Evolutionary conservation across 345 rosid species (phyloP), one percentile per base, ranked within the genome.

Genomic region (Hevea brasiliensis): DNA sequence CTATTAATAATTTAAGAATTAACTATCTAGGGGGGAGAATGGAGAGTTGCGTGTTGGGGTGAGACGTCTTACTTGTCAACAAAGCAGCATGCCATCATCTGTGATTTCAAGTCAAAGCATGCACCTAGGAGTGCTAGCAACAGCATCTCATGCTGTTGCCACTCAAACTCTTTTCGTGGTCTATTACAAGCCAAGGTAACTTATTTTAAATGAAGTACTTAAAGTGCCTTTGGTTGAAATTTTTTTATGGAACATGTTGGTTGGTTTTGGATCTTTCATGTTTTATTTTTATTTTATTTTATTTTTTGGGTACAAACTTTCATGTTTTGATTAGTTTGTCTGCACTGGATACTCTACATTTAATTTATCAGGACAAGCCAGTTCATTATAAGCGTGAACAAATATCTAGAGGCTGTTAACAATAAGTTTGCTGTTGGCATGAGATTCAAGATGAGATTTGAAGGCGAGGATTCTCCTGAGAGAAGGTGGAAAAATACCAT

Each of bases 91-190:
- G 96, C 92, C 98, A 15, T 82, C 97, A 40, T 91, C 98, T 7
- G 94, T 95, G 76, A 92, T 95, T 76, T 95, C 99, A 45, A 87
- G 98, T 70, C 98, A 89, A 77, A 92, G 90, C 85, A 92, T 95
- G 98, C 98, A 91, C 77, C 82, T 95, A 0, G 99, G 98, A 42
- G 99, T 95, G 76, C 92, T 95, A 77, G 98, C 98, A 62, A 92
- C 98, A 65, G 99, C 99, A 67, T 86, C 85, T 72, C 99, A 95
- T 83, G 98, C 98, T 27, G 85, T 87, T 74, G 56, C 80, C 26
- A 91, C 97, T 2, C 84, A 61, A 68, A 85, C 90, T 29, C 84
- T 89, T 80, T 95, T 95, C 78, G 89, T 87, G 26, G 97, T 95
- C 59, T 92, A 81, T 79, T 95, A 92, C 67, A 95, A 95, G 80